Evolutionary conservation across 176 grass and related monocot genomes (phyloP), one percentile per base, ranked within the genome.

Genomic region (Carex parvula): DNA sequence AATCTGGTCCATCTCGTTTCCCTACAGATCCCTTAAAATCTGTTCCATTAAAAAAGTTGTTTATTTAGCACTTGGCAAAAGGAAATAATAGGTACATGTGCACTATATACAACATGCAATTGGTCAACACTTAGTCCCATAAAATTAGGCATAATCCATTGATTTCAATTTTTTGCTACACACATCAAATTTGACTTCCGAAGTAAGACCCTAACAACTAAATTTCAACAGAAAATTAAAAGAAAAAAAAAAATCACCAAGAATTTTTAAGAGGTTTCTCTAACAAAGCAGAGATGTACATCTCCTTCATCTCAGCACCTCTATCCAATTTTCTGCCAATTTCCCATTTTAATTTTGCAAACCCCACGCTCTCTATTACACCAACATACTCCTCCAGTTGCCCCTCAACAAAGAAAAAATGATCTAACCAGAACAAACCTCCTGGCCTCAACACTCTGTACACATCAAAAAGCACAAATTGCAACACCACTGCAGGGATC

Each of bases 241-340:
- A 71, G 26, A 1, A 11, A 12, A 6, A 1, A 24, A 50, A 10
- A 0, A 5, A 3, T 85, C 65, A 89, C 88, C 88, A 89, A 41
- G 88, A 89, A 62, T 89, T 89, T 5, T 79, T 86, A 17, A 89
- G 70, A 13, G 88, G 88, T 81, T 89, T 89, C 84, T 86, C 67
- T n/a, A 89, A 60, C 79, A 89, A 74, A 48, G 88, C 88, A 70
- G 88, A 89, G 84, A 86, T 86, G 29, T 89, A 86, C 84, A 89
- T 89, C 84, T 86, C 88, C 60, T 60, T 53, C 6, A 86, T 84
- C 88, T 89, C 66, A 41, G 79, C 56, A 3, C 84, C 88, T 46
- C 88, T 82, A 73, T 89, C 88, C 58, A 89, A 85, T 56, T 89
- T 89, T 54, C 88, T 82, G 18, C 88, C 88, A 37, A 89, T 26